Evolutionary conservation across 2,329 filamentous ascomycete genomes (phyloP).

Genomic region (Zalaria sp.): DNA sequence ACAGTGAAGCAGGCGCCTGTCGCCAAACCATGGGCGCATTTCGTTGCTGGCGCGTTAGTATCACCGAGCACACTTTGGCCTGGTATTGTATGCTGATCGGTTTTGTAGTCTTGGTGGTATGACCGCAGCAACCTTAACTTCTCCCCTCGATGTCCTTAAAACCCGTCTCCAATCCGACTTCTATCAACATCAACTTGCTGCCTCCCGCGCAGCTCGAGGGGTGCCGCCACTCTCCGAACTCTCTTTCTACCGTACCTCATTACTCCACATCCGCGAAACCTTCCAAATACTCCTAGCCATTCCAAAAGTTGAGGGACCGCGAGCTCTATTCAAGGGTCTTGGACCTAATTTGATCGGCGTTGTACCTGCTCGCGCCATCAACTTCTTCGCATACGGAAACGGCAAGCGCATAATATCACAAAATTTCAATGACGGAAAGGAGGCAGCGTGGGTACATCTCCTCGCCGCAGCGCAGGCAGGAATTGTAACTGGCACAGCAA

Average conservation of each 20-base stretch:
- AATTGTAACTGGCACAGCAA: slow-evolving; percentile 75
- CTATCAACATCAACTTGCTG: slow-evolving; percentile 70
- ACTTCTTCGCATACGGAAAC: slow-evolving; percentile 89
- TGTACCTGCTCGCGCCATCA: slow-evolving; percentile 78
- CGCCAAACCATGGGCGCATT: slow-evolving; percentile 76
- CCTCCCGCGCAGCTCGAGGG: slow-evolving; percentile 47
- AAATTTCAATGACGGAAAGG: slow-evolving; percentile 54
- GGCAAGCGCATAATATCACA: slow-evolving; percentile 71
- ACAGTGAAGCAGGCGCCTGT: slow-evolving; percentile 26
- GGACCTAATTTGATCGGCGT: slow-evolving; percentile 84
- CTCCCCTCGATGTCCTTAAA: slow-evolving; percentile 85
- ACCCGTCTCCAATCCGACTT: slow-evolving; percentile 89
- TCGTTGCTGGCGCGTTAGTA: slow-evolving; percentile 71
- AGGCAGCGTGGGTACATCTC: slow-evolving; percentile 65
- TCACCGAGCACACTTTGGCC: background rate
- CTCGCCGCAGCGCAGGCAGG: slow-evolving; percentile 64
- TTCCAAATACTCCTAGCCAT: slow-evolving; percentile 74
- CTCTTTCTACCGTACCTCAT: slow-evolving; percentile 49
- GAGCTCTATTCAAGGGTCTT: slow-evolving; percentile 84
- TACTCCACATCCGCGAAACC: slow-evolving; percentile 71
- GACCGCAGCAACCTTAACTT: slow-evolving; percentile 83
- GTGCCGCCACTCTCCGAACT: slow-evolving; percentile 41
- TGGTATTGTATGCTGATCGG: slow-evolving; percentile 1
- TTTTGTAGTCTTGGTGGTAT: slow-evolving; percentile 63
- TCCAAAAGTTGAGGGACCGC: slow-evolving; percentile 65